Evolutionary conservation across 371 early-diverging fungal genomes (phyloP), one percentile per base, ranked within the genome.

Genomic region (Apophysomyces ossiformis): DNA sequence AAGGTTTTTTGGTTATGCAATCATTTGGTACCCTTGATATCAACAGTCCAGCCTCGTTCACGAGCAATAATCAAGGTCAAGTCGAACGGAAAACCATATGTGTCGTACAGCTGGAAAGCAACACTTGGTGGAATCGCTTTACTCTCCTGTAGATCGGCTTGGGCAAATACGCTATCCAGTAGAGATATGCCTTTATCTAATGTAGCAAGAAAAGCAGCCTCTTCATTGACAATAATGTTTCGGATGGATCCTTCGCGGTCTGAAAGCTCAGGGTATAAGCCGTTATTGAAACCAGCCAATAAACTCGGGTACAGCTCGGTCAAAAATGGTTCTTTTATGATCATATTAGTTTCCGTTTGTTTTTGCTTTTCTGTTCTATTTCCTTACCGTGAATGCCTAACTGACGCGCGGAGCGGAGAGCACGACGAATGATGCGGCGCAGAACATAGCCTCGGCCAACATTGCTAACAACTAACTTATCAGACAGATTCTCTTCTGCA

Each of bases 21-120:
- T 32, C 16, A 26, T 26, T 26, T 26, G 2, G 32, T 67, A 83
- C 83, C 83, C 69, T 73, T 67, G 56, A 88, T 71, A 68, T 92
- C 89, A 1, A 92, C 85, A 5, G 71, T 71, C 90, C 90, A 90
- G 7, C 92, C 93, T 47, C 80, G 77, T 63, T 92, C 92, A 8
- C 78, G 72, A 6, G 90, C 91, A 67, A 93, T 91, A 60, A 88
- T 73, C 12, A 85, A 70, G 0, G 91, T 90, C 57, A 93, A 69
- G 64, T 93, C 93, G 21, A 91, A 74, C 0, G 93, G 93, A 63
- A 93, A 92, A 0, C 93, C 93, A 69, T 87, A 91, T 1, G 91
- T 91, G 60, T 91, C 92, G 58, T 91, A 92, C 1, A 93, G 72
- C 60, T 85, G 83, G 68, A 91, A 92, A 0, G 90, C 90, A 47